Percentiles rank a stretch among this genome's conserved stretches.
Conservation (phyloP, 78 protist species). For the Cavenderia fasciculata region DNA sequence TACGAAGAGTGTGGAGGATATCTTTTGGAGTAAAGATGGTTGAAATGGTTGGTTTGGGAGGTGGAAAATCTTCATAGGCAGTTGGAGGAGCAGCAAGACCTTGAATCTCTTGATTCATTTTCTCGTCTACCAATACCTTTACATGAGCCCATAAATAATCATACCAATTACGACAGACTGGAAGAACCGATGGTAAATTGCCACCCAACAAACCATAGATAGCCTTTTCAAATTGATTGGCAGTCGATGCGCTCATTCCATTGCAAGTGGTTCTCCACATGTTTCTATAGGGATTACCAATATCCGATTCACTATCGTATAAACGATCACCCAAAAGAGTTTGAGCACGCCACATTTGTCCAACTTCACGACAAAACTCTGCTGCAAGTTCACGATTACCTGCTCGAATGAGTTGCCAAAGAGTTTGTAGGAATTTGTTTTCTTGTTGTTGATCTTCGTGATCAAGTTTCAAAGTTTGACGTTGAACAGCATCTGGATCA, state of each 20-base stretch:
- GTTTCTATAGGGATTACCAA: slow-evolving; percentile 58
- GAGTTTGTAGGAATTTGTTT: slow-evolving; percentile 2
- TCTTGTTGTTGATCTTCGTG: slow-evolving; percentile 8
- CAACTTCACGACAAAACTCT: slow-evolving; percentile 5
- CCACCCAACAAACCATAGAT: slow-evolving; percentile 48
- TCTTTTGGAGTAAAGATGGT: slow-evolving; percentile 20
- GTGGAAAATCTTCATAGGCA: slow-evolving; percentile 23
- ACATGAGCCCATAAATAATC: slow-evolving; percentile 57
- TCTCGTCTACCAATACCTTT: slow-evolving; percentile 8
- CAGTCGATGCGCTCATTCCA: background rate
- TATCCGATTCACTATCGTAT: background rate
- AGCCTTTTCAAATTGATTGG: slow-evolving; percentile 23
- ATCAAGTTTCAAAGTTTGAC: slow-evolving; percentile 25
- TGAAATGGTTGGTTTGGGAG: background rate
- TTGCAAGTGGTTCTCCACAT: slow-evolving; percentile 51
- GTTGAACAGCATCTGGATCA: slow-evolving; percentile 45
- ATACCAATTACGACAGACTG: slow-evolving; percentile 45
- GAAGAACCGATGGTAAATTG: background rate
- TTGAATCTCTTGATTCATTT: background rate
- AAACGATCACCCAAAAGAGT: slow-evolving; percentile 5
- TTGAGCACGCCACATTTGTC: slow-evolving; percentile 64
- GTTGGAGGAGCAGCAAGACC: slow-evolving; percentile 9
- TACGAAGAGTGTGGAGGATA: slow-evolving; percentile 33
- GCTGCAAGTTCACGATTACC: slow-evolving; percentile 29
- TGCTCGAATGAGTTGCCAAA: slow-evolving; percentile 38